Evolutionary conservation across 352 stramenopile genomes (phyloP).

Genomic region (Phytophthora lateralis): DNA sequence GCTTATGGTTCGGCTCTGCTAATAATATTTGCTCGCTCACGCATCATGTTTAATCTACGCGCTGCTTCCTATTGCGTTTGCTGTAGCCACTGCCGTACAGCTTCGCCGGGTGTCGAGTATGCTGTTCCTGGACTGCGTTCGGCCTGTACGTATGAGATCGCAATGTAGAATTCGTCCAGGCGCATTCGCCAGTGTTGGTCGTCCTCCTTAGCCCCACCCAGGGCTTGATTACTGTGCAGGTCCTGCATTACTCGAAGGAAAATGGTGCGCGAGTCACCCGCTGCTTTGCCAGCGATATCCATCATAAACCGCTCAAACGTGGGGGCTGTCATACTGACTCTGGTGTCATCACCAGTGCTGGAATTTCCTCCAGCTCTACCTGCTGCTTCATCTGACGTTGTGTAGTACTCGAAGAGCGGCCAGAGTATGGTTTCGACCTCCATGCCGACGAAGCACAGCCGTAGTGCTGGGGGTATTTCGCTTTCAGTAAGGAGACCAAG

Average conservation of each 20-base stretch:
- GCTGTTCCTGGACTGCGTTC: conserved; percentile 36
- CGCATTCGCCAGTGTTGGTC: conserved; percentile 41
- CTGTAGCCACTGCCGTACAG: conserved; percentile 74
- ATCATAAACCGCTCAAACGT: conserved; percentile 69
- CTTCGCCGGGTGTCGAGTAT: conserved; percentile 58
- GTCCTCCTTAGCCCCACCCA: conserved; percentile 14
- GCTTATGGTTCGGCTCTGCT: conserved; percentile 18
- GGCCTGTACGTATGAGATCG: conserved; percentile 61
- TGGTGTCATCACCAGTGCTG: conserved; percentile 27
- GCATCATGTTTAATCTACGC: conserved; percentile 21
- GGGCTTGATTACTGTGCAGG: conserved; percentile 19
- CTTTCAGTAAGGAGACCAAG: conserved; percentile 58
- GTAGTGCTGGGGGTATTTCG: conserved; percentile 35
- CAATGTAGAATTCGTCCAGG: conserved; percentile 79
- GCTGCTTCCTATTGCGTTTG: conserved; percentile 58
- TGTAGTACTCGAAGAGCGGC: conserved; percentile 85
- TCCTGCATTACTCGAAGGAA: conserved; percentile 56
- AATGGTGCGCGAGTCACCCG: conserved; percentile 37
- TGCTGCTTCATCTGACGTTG: conserved; percentile 27
- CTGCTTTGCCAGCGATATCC: conserved; percentile 58
- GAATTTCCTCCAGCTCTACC: not conserved
- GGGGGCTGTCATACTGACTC: conserved; percentile 52
- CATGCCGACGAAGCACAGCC: conserved; percentile 67
- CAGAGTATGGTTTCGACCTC: conserved; percentile 76
- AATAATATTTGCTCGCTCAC: conserved; percentile 27